phyloP scores from a whole-genome alignment of 805 yeast species.

The Limtongia smithiae region DNA sequence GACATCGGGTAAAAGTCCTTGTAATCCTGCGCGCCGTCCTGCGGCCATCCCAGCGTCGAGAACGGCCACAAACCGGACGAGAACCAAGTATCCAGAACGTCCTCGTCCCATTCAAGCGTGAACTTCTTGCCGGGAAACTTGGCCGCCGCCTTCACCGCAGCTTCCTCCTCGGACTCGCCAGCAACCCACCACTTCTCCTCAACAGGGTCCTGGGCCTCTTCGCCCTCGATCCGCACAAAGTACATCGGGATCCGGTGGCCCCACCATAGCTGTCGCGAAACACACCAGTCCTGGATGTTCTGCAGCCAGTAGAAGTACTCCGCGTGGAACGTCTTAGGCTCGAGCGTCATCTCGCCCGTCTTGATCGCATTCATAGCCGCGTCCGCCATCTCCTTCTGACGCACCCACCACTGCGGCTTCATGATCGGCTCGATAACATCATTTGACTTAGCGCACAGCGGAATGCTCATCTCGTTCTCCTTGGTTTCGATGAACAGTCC shows the following conservation, averaged over 20 bases:
- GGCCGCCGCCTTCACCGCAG: constrained; percentile 69
- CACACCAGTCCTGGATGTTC: constrained; percentile 98
- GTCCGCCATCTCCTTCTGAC: constrained; percentile 82
- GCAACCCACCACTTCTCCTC: constrained; percentile 85
- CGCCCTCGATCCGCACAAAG: constrained; percentile 75
- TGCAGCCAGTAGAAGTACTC: constrained; percentile 95
- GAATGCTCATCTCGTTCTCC: constrained; percentile 95
- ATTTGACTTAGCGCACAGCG: constrained; percentile 92
- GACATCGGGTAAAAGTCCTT: constrained; percentile 82
- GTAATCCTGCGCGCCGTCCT: constrained; percentile 60
- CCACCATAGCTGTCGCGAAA: constrained; percentile 92
- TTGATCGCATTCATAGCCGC: constrained; percentile 83
- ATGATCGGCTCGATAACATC: constrained; percentile 94
- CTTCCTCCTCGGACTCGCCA: constrained; percentile 80
- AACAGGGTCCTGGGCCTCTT: constrained; percentile 52
- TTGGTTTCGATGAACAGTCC: constrained; percentile 79
- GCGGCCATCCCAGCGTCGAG: constrained; percentile 96
- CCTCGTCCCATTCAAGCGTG: constrained; percentile 91
- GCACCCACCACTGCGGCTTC: constrained; percentile 99
- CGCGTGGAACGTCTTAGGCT: constrained; percentile 85
- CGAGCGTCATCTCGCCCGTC: constrained; percentile 72
- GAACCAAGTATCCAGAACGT: constrained; percentile 98
- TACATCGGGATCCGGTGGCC: constrained; percentile 98
- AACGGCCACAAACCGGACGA: constrained; percentile 98
- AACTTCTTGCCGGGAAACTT: constrained; percentile 69